A percentile compares a stretch with the other conserved stretches of the same genome.
Evolutionary conservation across 768 basidiomycete species (phyloP).

Genomic region (Boletales sp.): DNA sequence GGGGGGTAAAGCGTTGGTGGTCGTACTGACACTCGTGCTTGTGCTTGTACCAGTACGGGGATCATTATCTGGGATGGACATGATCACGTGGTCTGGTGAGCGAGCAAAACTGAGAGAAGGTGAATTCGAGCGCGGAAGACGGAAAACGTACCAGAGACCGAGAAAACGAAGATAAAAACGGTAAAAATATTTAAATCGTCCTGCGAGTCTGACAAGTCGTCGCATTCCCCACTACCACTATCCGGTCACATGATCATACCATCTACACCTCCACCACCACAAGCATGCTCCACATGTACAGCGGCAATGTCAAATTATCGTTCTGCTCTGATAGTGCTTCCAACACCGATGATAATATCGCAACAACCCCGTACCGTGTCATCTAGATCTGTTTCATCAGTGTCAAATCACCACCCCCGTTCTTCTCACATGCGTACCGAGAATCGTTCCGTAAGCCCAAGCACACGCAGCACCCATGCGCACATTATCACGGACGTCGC

Average conservation of each 20-base stretch:
- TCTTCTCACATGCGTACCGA: slow-evolving; percentile 51
- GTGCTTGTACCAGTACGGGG: neutral
- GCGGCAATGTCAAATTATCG: slow-evolving; percentile 94
- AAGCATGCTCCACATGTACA: slow-evolving; percentile 92
- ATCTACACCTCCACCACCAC: slow-evolving; percentile 46
- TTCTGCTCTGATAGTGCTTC: slow-evolving; percentile 96
- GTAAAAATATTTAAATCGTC: too few relatives aligned
- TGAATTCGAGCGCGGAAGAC: neutral
- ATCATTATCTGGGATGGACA: slow-evolving; percentile 26
- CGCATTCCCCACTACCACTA: slow-evolving; percentile 20
- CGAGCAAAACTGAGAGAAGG: neutral
- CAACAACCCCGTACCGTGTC: slow-evolving; percentile 59
- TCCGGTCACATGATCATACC: slow-evolving; percentile 20
- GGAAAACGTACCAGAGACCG: neutral
- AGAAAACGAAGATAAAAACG: too few relatives aligned
- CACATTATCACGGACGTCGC: slow-evolving; percentile 62
- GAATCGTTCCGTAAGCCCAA: slow-evolving; percentile 69
- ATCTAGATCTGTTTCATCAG: slow-evolving; percentile 45
- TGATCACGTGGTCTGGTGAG: slow-evolving; percentile 21
- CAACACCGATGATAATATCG: slow-evolving; percentile 64
- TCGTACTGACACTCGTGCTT: too few relatives aligned
- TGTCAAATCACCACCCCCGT: slow-evolving; percentile 1
- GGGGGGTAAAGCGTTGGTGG: slow-evolving; percentile 3
- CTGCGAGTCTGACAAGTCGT: neutral
- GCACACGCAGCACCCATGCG: slow-evolving; percentile 67